These are phyloP conservation scores for Oehlia diaphana DNA, from an alignment of 192 early-diverging fungal species.

Conservation along the genomic window DNA sequence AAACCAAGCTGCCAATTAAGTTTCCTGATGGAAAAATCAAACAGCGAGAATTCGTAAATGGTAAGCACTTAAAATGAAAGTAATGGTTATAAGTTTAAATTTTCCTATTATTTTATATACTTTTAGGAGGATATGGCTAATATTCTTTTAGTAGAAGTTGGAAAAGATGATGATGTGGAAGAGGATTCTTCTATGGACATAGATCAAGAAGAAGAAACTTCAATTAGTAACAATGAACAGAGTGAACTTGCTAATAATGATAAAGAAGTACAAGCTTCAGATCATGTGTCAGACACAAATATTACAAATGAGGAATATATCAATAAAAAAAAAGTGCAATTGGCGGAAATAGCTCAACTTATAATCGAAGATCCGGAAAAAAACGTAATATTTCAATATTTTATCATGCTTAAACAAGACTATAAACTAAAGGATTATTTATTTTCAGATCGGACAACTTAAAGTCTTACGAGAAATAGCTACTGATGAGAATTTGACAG, in stretches of 20 bases:
- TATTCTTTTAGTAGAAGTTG: neutral
- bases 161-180: neutral
- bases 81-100: too few relatives aligned
- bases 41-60: neutral
- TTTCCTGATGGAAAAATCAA: constrained; percentile 60
- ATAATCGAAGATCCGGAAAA: constrained; percentile 85
- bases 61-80: neutral
- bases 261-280: constrained; percentile 28
- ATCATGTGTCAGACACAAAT: constrained; percentile 39
- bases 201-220: constrained; percentile 34
- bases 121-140: neutral
- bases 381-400: constrained; percentile 41
- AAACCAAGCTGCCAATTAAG: constrained; percentile 70
- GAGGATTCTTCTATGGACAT: constrained; percentile 13
- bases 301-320: constrained; percentile 59
- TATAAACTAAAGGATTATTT: constrained; percentile 3
- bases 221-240: constrained; percentile 28
- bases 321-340: constrained; percentile 69
- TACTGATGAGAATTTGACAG: constrained; percentile 58
- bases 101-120: neutral
- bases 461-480: constrained; percentile 68
- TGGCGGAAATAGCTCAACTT: constrained; percentile 76
- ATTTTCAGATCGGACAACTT: constrained; percentile 58
- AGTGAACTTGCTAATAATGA: constrained; percentile 41
- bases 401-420: neutral